Percentiles rank a stretch among this genome's conserved stretches.
Evolutionary conservation across 2,329 filamentous ascomycete genomes (phyloP).

Genomic region (Pyrenophora teres): DNA sequence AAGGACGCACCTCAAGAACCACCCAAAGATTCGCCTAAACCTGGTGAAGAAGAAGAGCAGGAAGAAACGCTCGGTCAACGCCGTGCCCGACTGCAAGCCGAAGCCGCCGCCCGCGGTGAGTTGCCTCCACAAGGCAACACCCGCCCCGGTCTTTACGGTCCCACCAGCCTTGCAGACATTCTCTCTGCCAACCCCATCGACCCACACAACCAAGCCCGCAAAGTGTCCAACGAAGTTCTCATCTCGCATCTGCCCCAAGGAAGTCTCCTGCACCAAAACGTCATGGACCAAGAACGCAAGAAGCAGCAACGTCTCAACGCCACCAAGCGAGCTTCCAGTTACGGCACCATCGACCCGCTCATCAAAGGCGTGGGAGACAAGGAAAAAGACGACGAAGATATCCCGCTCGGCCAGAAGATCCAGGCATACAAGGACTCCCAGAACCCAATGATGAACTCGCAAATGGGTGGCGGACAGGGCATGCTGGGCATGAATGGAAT

Average conservation of each 20-base stretch:
- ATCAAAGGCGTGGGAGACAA: constrained; percentile 30
- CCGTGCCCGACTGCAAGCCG: constrained; percentile 72
- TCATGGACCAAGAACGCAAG: constrained; percentile 44
- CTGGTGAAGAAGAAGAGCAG: constrained; percentile 50
- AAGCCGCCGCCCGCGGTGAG: constrained; percentile 60
- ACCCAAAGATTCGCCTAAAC: constrained; percentile 29
- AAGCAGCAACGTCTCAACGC: constrained; percentile 44
- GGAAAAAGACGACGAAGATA: constrained; percentile 34
- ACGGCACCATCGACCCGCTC: constrained; percentile 36
- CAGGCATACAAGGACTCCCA: constrained; percentile 46
- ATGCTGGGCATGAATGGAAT: constrained; percentile 29
- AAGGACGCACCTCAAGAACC: constrained; percentile 24
- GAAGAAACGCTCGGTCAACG: constrained; percentile 82
- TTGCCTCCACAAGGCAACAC: constrained; percentile 21
- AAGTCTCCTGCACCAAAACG: constrained; percentile 49
- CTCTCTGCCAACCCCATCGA: constrained; percentile 60
- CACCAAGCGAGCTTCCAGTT: constrained; percentile 40
- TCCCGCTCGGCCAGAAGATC: constrained; percentile 40
- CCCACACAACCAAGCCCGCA: constrained; percentile 39
- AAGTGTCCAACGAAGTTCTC: constrained; percentile 44
- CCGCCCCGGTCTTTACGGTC: constrained; percentile 47
- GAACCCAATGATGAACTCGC: constrained; percentile 24
- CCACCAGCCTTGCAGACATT: constrained; percentile 65
- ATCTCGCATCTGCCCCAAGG: constrained; percentile 44
- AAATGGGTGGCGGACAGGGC: constrained; percentile 15